Evolutionary conservation across 2,329 filamentous ascomycete genomes (phyloP).

Genomic region (Cytospora chrysosperma): DNA sequence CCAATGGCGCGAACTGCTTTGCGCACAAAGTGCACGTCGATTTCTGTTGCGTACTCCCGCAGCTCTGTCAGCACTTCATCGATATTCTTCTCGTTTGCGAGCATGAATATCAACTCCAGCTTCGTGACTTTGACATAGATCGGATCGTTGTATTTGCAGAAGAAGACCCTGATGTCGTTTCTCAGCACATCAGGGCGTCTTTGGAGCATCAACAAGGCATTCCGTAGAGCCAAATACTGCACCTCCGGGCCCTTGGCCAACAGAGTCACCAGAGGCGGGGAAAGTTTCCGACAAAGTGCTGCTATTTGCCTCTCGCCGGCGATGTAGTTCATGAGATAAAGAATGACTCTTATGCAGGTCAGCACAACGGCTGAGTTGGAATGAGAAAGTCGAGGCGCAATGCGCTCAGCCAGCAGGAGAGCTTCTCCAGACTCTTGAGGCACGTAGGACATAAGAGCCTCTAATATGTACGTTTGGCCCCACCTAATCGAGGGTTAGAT

Average conservation of each 20-base stretch:
- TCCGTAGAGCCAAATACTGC: constrained; percentile 93
- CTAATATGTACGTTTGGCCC: constrained; percentile 98
- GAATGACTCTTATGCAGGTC: constrained; percentile 91
- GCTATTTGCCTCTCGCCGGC: constrained; percentile 85
- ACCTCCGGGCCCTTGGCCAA: constrained; percentile 96
- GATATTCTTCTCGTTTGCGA: constrained; percentile 93
- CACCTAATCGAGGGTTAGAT: constrained; percentile 57
- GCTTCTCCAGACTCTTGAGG: constrained; percentile 90
- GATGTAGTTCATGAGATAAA: constrained; percentile 99
- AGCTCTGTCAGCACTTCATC: constrained; percentile 91
- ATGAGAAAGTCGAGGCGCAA: constrained; percentile 92
- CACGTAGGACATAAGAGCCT: constrained; percentile 96
- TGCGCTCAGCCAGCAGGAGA: constrained; percentile 84
- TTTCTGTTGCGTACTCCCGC: constrained; percentile 95
- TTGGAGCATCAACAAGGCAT: constrained; percentile 91
- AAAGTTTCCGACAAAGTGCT: constrained; percentile 85
- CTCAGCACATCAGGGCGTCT: constrained; percentile 87
- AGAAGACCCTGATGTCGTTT: constrained; percentile 98
- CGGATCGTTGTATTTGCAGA: constrained; percentile 99
- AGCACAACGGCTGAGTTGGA: constrained; percentile 96
- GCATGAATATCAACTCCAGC: constrained; percentile 97
- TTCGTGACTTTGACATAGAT: constrained; percentile 99
- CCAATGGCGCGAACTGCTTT: constrained; percentile 97
- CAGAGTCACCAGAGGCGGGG: constrained; percentile 89
- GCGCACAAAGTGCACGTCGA: constrained; percentile 97